Percentiles rank a stretch among this genome's conserved stretches.
Evolutionary conservation across 371 early-diverging fungal genomes (phyloP).

Genomic region (Encephalitozoon cuniculi): DNA sequence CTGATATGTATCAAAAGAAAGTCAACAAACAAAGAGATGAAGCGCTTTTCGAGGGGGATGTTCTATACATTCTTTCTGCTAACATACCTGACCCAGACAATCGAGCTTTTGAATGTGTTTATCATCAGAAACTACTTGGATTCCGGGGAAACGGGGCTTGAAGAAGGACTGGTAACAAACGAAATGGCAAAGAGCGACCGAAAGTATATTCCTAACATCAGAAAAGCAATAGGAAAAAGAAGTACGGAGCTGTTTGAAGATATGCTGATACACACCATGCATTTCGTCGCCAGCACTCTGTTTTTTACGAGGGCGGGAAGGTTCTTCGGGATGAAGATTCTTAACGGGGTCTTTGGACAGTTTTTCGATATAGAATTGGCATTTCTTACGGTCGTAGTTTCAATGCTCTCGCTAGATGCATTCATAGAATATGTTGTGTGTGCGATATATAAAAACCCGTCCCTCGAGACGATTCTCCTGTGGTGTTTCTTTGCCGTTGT

Average conservation of each 20-base stretch:
- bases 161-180: constrained; percentile 11
- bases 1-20: not conserved
- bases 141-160: constrained; percentile 16
- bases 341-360: not conserved
- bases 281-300: not conserved
- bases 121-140: not conserved
- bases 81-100: constrained; percentile 13
- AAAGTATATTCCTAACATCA: not conserved
- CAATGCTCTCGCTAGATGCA: not conserved
- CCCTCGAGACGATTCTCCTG: not conserved
- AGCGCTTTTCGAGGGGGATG: not conserved
- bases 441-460: not conserved
- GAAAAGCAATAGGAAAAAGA: constrained; percentile 10
- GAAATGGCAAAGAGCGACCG: constrained; percentile 8
- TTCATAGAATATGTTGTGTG: not conserved
- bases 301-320: not conserved
- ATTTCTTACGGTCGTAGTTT: not conserved
- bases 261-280: not conserved
- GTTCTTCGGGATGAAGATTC: not conserved
- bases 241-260: not conserved
- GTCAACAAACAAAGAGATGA: constrained; percentile 20
- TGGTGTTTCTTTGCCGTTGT: not conserved
- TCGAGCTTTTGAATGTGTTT: constrained; percentile 16
- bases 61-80: constrained; percentile 14
- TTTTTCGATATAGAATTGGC: not conserved